Percentiles rank a stretch among this genome's conserved stretches.
Evolutionary conservation across 2,329 filamentous ascomycete species (phyloP).

Genomic region (Cladosporium sp.): DNA sequence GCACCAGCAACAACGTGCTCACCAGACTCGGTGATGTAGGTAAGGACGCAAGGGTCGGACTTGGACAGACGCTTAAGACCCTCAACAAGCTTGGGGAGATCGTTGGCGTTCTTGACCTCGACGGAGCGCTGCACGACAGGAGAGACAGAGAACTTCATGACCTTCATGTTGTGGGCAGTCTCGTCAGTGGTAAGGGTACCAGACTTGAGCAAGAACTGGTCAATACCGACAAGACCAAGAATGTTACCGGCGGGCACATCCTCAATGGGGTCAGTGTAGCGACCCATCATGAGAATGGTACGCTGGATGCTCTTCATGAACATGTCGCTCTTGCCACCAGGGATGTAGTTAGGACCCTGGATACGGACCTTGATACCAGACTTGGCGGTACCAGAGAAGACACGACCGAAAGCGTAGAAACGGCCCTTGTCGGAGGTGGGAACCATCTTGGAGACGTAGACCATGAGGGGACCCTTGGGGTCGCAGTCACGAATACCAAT

Average conservation of each 20-base stretch:
- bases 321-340: slow-evolving; percentile 97
- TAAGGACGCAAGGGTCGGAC: slow-evolving; percentile 98
- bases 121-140: slow-evolving; percentile 98
- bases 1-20: slow-evolving; percentile 99
- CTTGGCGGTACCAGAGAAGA: slow-evolving; percentile 96
- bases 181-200: slow-evolving; percentile 97
- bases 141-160: slow-evolving; percentile 99
- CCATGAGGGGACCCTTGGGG: slow-evolving; percentile 96
- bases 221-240: slow-evolving; percentile 97
- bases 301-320: slow-evolving; percentile 99
- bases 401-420: slow-evolving; percentile 99
- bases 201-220: slow-evolving; percentile 99
- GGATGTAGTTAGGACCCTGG: slow-evolving; percentile 97
- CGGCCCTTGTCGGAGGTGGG: slow-evolving; percentile 99
- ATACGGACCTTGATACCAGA: slow-evolving; percentile 99
- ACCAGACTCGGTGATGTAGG: slow-evolving; percentile 82
- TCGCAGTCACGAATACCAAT: slow-evolving; percentile 98
- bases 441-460: slow-evolving; percentile 99
- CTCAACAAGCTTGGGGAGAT: slow-evolving; percentile 99
- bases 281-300: slow-evolving; percentile 99
- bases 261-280: slow-evolving; percentile 97
- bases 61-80: slow-evolving; percentile 99
- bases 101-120: slow-evolving; percentile 99
- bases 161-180: slow-evolving; percentile 99
- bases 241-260: slow-evolving; percentile 99